Evolutionary conservation across 805 yeast species (phyloP).

Genomic region (Debaryomyces castellii): DNA sequence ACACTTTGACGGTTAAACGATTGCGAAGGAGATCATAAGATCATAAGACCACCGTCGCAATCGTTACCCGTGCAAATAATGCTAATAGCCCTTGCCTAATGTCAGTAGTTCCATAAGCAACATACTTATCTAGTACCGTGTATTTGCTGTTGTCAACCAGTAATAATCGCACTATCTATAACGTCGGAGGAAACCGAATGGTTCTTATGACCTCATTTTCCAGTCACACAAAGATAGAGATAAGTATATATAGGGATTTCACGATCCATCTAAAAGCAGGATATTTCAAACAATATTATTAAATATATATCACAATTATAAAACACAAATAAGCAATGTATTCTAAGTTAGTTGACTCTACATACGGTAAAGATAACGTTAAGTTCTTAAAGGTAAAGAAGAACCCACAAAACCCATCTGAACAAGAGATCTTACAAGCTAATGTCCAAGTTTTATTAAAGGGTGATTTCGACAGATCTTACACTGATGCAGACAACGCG

Average conservation of each 20-base stretch:
- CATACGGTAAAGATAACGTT: slow-evolving; percentile 92
- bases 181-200: neutral
- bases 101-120: too few species aligned
- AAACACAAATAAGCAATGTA: slow-evolving; percentile 1
- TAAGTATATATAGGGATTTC: neutral
- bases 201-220: neutral
- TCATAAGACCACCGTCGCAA: too few species aligned
- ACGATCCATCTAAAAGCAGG: neutral
- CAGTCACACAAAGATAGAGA: neutral
- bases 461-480: slow-evolving; percentile 78
- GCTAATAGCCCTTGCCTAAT: too few species aligned
- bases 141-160: neutral
- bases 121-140: neutral
- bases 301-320: neutral
- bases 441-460: slow-evolving; percentile 72
- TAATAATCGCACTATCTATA: neutral
- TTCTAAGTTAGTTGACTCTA: slow-evolving; percentile 42
- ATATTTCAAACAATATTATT: neutral
- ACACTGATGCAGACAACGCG: slow-evolving; percentile 84
- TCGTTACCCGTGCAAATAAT: too few species aligned
- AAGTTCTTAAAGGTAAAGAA: slow-evolving; percentile 87
- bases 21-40: too few species aligned
- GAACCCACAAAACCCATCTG: slow-evolving; percentile 67
- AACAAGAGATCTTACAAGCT: slow-evolving; percentile 83
- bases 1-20: too few species aligned